Evolutionary conservation across 345 rosid genomes (phyloP), one percentile per base, ranked within the genome.

Genomic region (Eucalyptus dawsonii): DNA sequence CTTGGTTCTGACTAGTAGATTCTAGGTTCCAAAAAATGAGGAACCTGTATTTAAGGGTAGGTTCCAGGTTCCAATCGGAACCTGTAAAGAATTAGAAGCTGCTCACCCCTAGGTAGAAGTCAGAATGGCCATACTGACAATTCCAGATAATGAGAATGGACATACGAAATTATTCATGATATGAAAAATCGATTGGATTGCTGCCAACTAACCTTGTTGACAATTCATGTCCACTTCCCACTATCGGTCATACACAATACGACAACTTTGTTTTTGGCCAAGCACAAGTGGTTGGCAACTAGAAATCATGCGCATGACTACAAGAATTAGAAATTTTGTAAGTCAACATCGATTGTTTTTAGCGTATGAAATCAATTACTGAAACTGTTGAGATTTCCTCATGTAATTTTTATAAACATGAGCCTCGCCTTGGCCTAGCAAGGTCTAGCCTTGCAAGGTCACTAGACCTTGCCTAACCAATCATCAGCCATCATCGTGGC

Each of bases 1-100:
- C 56, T 19, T 53, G 10, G 2, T 19, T 53, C 0, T 53, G 5
- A 53, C 1, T 2, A 1, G 1, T 53, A 17, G 24, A 19, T 53
- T 53, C 2, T 1, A 19, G 0, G 0, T 53, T 53, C 5, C 11
- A 53, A 53, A 53, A 53, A 53, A 53, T 19, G 58, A 53, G 5
- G 1, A 53, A 53, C 25, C 0, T 53, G 0, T 53, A 53, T 5
- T 2, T 0, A 0, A 53, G 1, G 2, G 5, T 19, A 53, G 25
- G 10, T 53, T 53, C 0, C 1, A 53, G 0, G 5, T 53, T 53
- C 25, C 11, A 53, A 53, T 2, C 1, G 11, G 5, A 21, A 19
- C 11, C 0, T 53, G 0, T 53, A 53, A 53, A 21, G 25, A 53
- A 53, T 1, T 0, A 0, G 0, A 1, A 53, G 1, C 5, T 2